These are phyloP conservation scores for Ceratocystis ficicola DNA, from an alignment of 2,329 filamentous ascomycete genomes.

Conservation along the genomic window DNA sequence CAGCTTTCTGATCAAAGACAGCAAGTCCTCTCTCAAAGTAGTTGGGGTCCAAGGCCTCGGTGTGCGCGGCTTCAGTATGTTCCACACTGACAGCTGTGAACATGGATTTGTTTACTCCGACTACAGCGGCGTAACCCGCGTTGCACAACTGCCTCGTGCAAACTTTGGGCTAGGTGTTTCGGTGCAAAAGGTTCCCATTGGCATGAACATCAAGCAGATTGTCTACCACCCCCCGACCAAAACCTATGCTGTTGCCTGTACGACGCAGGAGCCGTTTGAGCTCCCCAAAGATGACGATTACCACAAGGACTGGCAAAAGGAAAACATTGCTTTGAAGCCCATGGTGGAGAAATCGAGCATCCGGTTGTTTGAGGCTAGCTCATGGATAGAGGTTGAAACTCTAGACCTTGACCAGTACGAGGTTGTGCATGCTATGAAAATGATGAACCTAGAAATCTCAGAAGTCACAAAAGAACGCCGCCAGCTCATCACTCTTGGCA, in stretches of 20 bases:
- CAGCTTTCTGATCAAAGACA: constrained; percentile 69
- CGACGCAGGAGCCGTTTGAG: constrained; percentile 57
- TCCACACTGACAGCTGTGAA: constrained; percentile 66
- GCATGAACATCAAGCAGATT: constrained; percentile 57
- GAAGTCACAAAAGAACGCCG: constrained; percentile 80
- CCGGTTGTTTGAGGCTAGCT: constrained; percentile 65
- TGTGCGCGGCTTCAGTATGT: constrained; percentile 59
- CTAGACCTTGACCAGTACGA: constrained; percentile 63
- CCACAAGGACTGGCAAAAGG: constrained; percentile 66
- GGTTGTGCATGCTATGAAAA: constrained; percentile 67
- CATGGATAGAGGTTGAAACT: constrained; percentile 67
- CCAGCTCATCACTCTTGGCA: constrained; percentile 73
- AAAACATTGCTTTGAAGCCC: constrained; percentile 52
- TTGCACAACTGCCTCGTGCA: constrained; percentile 55
- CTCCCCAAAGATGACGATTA: constrained; percentile 77
- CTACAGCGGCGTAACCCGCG: constrained; percentile 55
- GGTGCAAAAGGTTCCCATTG: constrained; percentile 57
- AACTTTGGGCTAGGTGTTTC: constrained; percentile 67
- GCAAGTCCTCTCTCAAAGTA: constrained; percentile 63
- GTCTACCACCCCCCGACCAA: constrained; percentile 64
- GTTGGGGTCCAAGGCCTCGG: constrained; percentile 57
- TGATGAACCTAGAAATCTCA: constrained; percentile 75
- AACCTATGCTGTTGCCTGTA: constrained; percentile 66
- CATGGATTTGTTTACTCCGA: constrained; percentile 76
- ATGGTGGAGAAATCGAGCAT: constrained; percentile 58